These are phyloP conservation scores for Moesziomyces sp. DNA, from an alignment of 1,284 basidiomycete genomes.

Conservation along the genomic window DNA sequence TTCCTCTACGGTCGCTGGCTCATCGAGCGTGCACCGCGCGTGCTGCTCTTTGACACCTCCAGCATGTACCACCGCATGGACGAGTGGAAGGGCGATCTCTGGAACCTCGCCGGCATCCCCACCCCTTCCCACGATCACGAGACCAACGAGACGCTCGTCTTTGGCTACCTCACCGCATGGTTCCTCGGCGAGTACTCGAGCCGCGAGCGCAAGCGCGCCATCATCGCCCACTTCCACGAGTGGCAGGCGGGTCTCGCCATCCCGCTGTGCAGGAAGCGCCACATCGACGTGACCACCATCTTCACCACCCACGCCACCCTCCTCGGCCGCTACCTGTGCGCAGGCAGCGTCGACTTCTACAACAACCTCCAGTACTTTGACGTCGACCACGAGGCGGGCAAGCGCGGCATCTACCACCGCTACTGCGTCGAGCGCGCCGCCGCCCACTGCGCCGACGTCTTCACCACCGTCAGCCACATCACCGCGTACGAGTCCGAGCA, in stretches of 20 bases:
- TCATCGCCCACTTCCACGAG: constrained; percentile 98
- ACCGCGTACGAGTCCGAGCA: constrained; percentile 97
- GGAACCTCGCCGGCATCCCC: constrained; percentile 97
- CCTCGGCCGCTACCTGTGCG: constrained; percentile 96
- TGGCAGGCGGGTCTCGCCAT: constrained; percentile 99
- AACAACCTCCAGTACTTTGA: constrained; percentile 99
- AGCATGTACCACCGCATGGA: constrained; percentile 86
- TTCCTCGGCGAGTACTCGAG: constrained; percentile 95
- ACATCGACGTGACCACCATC: constrained; percentile 96
- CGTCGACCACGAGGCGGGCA: constrained; percentile 97
- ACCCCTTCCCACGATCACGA: constrained; percentile 94
- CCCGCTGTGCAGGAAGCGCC: constrained; percentile 92
- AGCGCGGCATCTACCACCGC: constrained; percentile 88
- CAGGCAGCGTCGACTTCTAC: constrained; percentile 97
- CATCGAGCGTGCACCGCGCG: constrained; percentile 92
- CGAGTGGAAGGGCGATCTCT: constrained; percentile 98
- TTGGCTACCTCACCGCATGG: constrained; percentile 99
- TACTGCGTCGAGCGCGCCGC: constrained; percentile 97
- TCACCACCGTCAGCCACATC: constrained; percentile 92
- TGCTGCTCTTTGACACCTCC: constrained; percentile 94
- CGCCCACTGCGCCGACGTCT: constrained; percentile 94
- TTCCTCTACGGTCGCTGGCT: constrained; percentile 96
- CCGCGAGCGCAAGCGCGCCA: constrained; percentile 81
- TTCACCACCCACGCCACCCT: constrained; percentile 96
- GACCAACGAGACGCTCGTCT: constrained; percentile 97